Percentiles rank a stretch among this genome's conserved stretches.
phyloP scores from a whole-genome alignment of 371 early-diverging fungal genomes.

The Batkoa obscura region DNA sequence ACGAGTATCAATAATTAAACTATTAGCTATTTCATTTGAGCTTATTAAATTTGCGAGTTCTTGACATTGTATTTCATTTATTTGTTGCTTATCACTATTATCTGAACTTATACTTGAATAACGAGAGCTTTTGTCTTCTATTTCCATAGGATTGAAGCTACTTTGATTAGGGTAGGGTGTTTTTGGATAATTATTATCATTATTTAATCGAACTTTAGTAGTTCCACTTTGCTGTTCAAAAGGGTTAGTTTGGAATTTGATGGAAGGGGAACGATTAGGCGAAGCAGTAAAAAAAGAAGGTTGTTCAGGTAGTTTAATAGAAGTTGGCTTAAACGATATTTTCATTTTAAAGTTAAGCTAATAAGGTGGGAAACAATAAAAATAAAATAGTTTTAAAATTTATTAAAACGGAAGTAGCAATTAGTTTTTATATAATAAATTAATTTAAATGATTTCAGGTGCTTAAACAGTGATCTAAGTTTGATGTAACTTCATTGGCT shows the following conservation, averaged over 20 bases:
- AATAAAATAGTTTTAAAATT: no score
- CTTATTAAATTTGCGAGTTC: not conserved
- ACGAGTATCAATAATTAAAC: conserved; percentile 1
- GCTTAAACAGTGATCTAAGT: no score
- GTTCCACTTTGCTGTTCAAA: not conserved
- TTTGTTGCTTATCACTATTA: not conserved
- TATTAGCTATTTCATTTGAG: no score
- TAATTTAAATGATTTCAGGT: no score
- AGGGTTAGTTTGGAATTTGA: conserved; percentile 1
- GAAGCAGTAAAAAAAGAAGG: not conserved
- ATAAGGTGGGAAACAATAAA: no score
- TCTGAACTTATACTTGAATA: no score
- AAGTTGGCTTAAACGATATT: conserved; percentile 5
- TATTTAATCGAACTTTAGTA: not conserved
- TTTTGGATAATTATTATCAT: not conserved
- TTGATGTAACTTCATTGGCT: no score
- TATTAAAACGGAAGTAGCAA: no score
- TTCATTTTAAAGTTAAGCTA: conserved; percentile 1
- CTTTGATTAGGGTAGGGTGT: not conserved
- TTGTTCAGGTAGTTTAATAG: conserved; percentile 1
- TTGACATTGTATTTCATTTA: not conserved
- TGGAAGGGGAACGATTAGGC: not conserved
- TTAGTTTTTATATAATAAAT: no score
- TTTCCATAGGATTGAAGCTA: not conserved
- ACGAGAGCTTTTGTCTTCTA: no score